phyloP scores from a whole-genome alignment of 495 filamentous ascomycete species.

The Parathielavia hyrcaniae region DNA sequence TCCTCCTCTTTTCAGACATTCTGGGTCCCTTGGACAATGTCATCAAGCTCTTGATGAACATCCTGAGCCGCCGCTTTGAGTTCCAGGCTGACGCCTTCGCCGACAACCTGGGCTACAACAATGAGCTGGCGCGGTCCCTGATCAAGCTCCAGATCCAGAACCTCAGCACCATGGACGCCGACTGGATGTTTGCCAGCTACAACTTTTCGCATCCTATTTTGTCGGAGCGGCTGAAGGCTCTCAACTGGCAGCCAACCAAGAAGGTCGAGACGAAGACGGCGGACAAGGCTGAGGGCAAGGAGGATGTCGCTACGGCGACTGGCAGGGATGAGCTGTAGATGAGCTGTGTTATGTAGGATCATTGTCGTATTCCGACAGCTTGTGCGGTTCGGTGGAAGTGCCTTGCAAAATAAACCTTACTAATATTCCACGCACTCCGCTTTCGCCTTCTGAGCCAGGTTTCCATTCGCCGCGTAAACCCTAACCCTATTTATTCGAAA shows the following conservation, averaged over 20 bases:
- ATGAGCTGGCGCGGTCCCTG: slow-evolving; percentile 74
- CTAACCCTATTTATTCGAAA: no score
- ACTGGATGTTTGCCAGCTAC: slow-evolving; percentile 96
- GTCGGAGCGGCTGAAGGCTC: slow-evolving; percentile 81
- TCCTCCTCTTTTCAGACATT: slow-evolving; percentile 92
- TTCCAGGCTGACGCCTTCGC: slow-evolving; percentile 94
- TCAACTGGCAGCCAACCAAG: slow-evolving; percentile 61
- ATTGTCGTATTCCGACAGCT: not conserved
- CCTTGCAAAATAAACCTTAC: no score
- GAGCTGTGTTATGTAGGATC: not conserved
- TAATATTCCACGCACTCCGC: no score
- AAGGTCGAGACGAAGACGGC: slow-evolving; percentile 41
- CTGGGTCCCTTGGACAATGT: slow-evolving; percentile 85
- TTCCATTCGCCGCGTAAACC: no score
- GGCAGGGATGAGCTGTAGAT: slow-evolving; percentile 36
- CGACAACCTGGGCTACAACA: slow-evolving; percentile 73
- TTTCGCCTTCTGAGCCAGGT: no score
- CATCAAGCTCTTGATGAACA: slow-evolving; percentile 91
- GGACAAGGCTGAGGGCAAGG: slow-evolving; percentile 26
- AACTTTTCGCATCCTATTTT: slow-evolving; percentile 97
- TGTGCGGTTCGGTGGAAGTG: not conserved
- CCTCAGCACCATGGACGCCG: slow-evolving; percentile 95
- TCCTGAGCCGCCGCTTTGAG: slow-evolving; percentile 86
- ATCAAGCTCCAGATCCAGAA: slow-evolving; percentile 99
- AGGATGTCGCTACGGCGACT: slow-evolving; percentile 32